Conservation (phyloP, 2,329 filamentous ascomycete genomes). For the Fonsecaea monophora region DNA sequence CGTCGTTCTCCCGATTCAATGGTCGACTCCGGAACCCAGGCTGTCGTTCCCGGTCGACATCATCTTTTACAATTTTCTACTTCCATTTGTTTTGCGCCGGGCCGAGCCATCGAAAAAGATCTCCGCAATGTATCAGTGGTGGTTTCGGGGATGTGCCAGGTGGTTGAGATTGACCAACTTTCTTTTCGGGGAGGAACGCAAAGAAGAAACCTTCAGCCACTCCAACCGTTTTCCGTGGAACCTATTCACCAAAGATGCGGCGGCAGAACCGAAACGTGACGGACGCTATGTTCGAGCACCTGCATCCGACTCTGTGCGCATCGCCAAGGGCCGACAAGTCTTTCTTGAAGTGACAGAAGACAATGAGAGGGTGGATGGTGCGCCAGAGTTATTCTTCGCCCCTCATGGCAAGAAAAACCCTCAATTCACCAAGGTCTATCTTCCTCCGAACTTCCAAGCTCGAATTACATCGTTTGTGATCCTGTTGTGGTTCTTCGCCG, state of each 20-base stretch:
- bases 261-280: constrained; percentile 53
- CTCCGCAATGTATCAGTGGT: constrained; percentile 90
- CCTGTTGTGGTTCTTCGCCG: constrained; percentile 91
- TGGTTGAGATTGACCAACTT: constrained; percentile 85
- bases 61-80: constrained; percentile 94
- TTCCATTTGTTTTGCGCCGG: constrained; percentile 82
- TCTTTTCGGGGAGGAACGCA: constrained; percentile 80
- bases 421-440: constrained; percentile 74
- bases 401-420: constrained; percentile 66
- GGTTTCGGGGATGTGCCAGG: constrained; percentile 87
- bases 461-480: constrained; percentile 86
- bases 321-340: constrained; percentile 80
- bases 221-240: constrained; percentile 65
- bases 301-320: constrained; percentile 91
- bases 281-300: constrained; percentile 91
- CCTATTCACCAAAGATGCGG: constrained; percentile 29
- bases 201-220: constrained; percentile 71
- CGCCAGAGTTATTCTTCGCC: constrained; percentile 60
- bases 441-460: constrained; percentile 82
- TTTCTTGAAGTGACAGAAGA: constrained; percentile 78
- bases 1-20: constrained; percentile 87
- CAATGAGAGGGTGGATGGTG: constrained; percentile 69
- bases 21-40: constrained; percentile 89
- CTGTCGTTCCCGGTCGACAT: constrained; percentile 94
- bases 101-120: constrained; percentile 85